Base-by-base conservation (phyloP, 148 eudicot genomes). In the Chenopodium suecicum region DNA sequence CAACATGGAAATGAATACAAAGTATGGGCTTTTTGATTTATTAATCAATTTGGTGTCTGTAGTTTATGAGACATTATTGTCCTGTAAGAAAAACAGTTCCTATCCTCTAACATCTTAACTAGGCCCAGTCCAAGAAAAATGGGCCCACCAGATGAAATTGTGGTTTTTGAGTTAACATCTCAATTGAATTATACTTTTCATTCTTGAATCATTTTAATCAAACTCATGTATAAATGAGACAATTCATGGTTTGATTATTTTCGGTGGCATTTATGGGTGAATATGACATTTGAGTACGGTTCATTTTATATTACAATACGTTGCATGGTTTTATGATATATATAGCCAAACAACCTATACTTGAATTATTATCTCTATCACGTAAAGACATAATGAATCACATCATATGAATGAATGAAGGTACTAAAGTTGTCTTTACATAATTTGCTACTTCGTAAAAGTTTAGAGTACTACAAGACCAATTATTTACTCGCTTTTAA, bases 21-120 rank as follows among this genome's bases (percentile, higher is more conserved):
- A 34, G 72, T 72, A 65, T 83, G 85, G 85, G 79, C 85, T 66
- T 76, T 60, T 50, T 48, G 16, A 37, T 7, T 32, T n/a, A 22
- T 47, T 31, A 52, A 27, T 70, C 48, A 22, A 72, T 60, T 70
- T 58, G 6, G 4, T 78, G 82, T 83, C 78, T 48, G 37, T 68
- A 25, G 54, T 23, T 63, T 29, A 1, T 62, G 19, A 20, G 66
- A 52, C 81, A 71, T 63, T 10, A 22, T 47, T 25, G 64, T 47
- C 63, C 5, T 37, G 44, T 5, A 37, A 37, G 44, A 6, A 37
- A 37, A 37, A 37, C 44, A 37, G 44, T 37, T 37, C 44, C 44
- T 37, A 37, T 37, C 44, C 44, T 37, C 44, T 37, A 37, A 37
- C 44, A 37, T 37, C 44, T 37, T 37, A 37, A 6, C 7, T 37